phyloP scores from a whole-genome alignment of 129 eudicot species.

The Saussurea involucrata region DNA sequence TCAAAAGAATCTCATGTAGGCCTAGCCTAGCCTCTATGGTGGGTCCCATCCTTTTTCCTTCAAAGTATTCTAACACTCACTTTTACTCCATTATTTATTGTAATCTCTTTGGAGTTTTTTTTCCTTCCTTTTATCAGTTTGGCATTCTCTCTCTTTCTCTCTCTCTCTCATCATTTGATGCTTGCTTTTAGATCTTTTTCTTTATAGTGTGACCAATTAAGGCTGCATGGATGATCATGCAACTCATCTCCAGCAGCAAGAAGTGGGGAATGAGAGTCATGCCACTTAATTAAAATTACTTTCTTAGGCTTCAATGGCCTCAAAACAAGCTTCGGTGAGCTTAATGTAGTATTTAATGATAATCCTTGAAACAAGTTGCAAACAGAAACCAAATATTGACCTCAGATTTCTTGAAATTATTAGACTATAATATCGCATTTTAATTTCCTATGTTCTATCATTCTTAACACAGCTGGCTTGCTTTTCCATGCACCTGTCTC shows the following conservation, averaged over 20 bases:
- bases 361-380: conserved; percentile 36
- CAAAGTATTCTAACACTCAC: conserved; percentile 40
- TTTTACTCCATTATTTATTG: conserved; percentile 43
- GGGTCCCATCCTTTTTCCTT: conserved; percentile 45
- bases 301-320: conserved; percentile 22
- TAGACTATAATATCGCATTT: too few species aligned
- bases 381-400: conserved; percentile 18
- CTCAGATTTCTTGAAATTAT: too few species aligned
- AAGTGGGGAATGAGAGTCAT: conserved; percentile 54
- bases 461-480: too few species aligned
- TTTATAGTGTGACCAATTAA: conserved; percentile 31
- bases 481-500: too few species aligned
- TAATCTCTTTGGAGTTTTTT: conserved; percentile 34
- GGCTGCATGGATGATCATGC: conserved; percentile 53
- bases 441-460: too few species aligned
- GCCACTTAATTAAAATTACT: conserved; percentile 39
- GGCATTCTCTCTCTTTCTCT: conserved; percentile 22
- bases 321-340: conserved; percentile 13
- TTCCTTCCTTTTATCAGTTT: conserved; percentile 31
- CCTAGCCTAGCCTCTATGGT: conserved; percentile 39
- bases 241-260: conserved; percentile 31
- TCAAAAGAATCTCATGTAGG: conserved; percentile 58
- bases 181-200: conserved; percentile 32
- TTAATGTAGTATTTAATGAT: conserved; percentile 19
- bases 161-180: conserved; percentile 48